phyloP scores from a whole-genome alignment of 2,329 filamentous ascomycete genomes.

The Ophiocordyceps camponoti-floridani region DNA sequence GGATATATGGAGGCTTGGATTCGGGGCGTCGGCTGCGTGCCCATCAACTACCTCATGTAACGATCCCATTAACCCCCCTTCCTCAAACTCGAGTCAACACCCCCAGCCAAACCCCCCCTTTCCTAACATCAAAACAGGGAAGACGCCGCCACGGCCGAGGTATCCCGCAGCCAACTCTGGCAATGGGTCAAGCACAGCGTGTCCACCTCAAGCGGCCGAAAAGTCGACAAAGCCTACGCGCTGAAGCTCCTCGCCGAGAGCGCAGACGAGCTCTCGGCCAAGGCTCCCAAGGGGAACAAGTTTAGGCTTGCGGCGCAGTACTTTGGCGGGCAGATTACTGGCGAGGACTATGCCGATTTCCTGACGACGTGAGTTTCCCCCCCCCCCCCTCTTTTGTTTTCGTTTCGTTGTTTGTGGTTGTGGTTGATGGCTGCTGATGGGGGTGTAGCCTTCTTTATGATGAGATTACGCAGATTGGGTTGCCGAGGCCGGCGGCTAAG shows the following conservation, averaged over 20 bases:
- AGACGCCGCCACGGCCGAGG: constrained; percentile 92
- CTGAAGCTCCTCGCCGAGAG: constrained; percentile 77
- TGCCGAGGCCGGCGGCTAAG: not conserved
- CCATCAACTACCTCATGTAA: constrained; percentile 90
- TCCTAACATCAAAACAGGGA: constrained; percentile 48
- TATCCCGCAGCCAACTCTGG: constrained; percentile 87
- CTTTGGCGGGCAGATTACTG: constrained; percentile 82
- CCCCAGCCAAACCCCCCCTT: too few species aligned
- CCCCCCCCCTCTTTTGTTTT: not conserved
- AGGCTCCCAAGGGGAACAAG: constrained; percentile 78
- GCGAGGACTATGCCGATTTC: constrained; percentile 96
- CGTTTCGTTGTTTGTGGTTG: not conserved
- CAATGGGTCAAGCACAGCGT: constrained; percentile 72
- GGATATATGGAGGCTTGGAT: constrained; percentile 99
- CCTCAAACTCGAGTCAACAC: too few species aligned
- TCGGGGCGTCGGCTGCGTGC: constrained; percentile 83
- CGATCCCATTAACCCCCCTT: too few species aligned
- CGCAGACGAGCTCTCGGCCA: constrained; percentile 53
- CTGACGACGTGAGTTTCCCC: constrained; percentile 50
- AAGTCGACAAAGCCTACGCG: constrained; percentile 81
- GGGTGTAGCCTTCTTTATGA: not conserved
- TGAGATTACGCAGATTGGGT: not conserved
- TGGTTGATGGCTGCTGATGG: too few species aligned
- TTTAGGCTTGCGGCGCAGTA: constrained; percentile 81
- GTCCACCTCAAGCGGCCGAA: constrained; percentile 72